phyloP scores from a whole-genome alignment of 805 yeast species.

The Nakazawaea siamensis region DNA sequence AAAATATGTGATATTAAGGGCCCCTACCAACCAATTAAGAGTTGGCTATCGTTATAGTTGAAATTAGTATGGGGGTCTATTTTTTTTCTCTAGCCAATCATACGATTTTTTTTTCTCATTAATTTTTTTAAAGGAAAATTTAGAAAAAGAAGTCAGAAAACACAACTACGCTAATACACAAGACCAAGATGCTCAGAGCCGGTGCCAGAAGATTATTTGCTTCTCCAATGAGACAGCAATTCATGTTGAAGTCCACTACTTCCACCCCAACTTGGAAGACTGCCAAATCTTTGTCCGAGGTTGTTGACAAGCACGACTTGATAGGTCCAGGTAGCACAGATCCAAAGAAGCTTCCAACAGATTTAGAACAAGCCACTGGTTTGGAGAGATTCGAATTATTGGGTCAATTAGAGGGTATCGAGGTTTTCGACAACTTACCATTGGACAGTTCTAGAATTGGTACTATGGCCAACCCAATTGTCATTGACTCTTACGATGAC shows the following conservation, averaged over 20 bases:
- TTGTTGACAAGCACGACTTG: conserved; percentile 66
- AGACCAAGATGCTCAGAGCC: conserved; percentile 22
- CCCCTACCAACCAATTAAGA: too few species aligned
- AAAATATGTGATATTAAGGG: too few species aligned
- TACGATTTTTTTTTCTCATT: neutral
- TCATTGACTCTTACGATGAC: conserved; percentile 85
- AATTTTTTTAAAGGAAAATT: too few species aligned
- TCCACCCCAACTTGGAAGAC: conserved; percentile 40
- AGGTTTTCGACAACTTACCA: conserved; percentile 84
- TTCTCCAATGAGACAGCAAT: conserved; percentile 19
- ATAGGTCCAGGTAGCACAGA: conserved; percentile 86
- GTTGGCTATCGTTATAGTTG: too few species aligned
- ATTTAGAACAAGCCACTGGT: conserved; percentile 96
- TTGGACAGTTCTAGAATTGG: conserved; percentile 85
- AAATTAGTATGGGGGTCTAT: too few species aligned
- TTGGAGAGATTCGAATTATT: conserved; percentile 91
- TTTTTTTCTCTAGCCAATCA: neutral
- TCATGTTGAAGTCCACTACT: conserved; percentile 1
- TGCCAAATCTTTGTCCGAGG: conserved; percentile 66
- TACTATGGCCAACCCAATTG: conserved; percentile 81
- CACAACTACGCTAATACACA: neutral
- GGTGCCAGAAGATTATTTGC: conserved; percentile 29
- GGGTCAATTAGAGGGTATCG: conserved; percentile 93
- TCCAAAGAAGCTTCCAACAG: conserved; percentile 79
- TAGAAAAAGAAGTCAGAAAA: too few species aligned